Base-by-base conservation (phyloP, 1,284 basidiomycete genomes). In the Fomitopsis schrenkii region DNA sequence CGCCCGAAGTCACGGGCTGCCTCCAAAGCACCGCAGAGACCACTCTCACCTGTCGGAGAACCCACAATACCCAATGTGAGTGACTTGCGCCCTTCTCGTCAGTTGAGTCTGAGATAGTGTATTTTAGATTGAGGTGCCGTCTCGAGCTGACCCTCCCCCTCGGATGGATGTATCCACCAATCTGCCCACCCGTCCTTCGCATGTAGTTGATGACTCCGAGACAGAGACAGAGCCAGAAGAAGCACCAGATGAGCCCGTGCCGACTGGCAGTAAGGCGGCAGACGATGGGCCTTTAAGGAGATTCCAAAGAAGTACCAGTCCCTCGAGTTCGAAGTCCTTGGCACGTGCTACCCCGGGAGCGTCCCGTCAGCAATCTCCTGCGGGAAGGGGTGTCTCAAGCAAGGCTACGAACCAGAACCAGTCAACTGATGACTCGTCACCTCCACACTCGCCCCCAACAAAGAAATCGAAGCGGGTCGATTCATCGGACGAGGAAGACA, bases 401-500 rank as follows among this genome's bases (percentile, higher is more conserved):
- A 42, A 41, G 59, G 59, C 41, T 60, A 62, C 52, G 40, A 40
- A 58, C 8, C 28, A 19, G 44, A 42, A 59, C 5, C 28, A n/a
- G 44, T 35, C 61, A 5, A 40, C 52, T 15, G 61, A 64, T 22
- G 65, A 62, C 17, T 64, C 65, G 2, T 80, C 82, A 9, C 80
- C 84, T n/a, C 35, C 35, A 22, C 33, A 26, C n/a, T 64, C 71
- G 59, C 76, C 76, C n/a, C 72, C 74, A 22, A 82, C 82, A 67
- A 89, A 85, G 71, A 71, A 75, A 48, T 74, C 75, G 48, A 81
- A 77, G 69, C 67, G 72, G 15, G 64, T 66, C 33, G 66, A n/a
- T 66, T 65, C 70, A 33, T 80, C 80, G 10, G 81, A 77, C 63
- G 80, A 82, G 63, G 80, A 82, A 40, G 84, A 86, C 66, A 87